A percentile compares a stretch with the other conserved stretches of the same genome.
Conservation (phyloP, 2,329 filamentous ascomycete species). For the Hortaea werneckii region DNA sequence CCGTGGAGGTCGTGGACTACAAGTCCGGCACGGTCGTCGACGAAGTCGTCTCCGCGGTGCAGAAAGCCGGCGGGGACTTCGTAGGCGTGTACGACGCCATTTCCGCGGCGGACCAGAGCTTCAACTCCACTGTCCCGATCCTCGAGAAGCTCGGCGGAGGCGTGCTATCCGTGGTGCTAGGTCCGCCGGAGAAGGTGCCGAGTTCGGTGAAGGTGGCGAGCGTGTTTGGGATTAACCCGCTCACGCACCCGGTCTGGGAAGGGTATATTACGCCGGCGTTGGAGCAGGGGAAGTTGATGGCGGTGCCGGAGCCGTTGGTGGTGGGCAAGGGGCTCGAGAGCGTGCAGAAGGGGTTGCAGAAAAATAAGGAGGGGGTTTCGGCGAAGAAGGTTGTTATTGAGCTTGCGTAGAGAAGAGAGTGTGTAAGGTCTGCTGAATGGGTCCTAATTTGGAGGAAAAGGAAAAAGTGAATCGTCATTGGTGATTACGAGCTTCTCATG, state of each 20-base stretch:
- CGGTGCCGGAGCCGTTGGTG: slow-evolving; percentile 28
- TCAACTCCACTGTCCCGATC: slow-evolving; percentile 16
- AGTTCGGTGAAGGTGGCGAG: slow-evolving; percentile 16
- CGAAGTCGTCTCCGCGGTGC: slow-evolving; percentile 31
- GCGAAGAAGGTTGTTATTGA: slow-evolving; percentile 27
- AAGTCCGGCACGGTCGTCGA: slow-evolving; percentile 22
- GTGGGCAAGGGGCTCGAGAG: slow-evolving; percentile 28
- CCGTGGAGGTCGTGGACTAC: slow-evolving; percentile 26
- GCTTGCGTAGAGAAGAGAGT: slow-evolving; percentile 8
- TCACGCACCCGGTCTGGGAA: slow-evolving; percentile 20
- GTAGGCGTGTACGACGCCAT: slow-evolving; percentile 33
- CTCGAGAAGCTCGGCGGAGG: slow-evolving; percentile 21
- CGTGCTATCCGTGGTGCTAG: slow-evolving; percentile 11
- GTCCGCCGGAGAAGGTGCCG: slow-evolving; percentile 15
- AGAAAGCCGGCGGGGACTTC: slow-evolving; percentile 29
- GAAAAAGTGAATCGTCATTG: no score
- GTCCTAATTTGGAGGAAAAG: no score
- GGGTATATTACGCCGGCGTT: slow-evolving; percentile 25
- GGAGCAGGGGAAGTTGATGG: slow-evolving; percentile 21
- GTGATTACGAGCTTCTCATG: no score
- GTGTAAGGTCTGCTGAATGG: not conserved
- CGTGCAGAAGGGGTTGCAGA: slow-evolving; percentile 22
- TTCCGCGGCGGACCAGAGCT: slow-evolving; percentile 12
- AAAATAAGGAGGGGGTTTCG: slow-evolving; percentile 23
- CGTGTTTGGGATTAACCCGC: slow-evolving; percentile 18